These are phyloP conservation scores for Parachlorella kessleri DNA, from an alignment of 139 green algal genomes.

Conservation along the genomic window DNA sequence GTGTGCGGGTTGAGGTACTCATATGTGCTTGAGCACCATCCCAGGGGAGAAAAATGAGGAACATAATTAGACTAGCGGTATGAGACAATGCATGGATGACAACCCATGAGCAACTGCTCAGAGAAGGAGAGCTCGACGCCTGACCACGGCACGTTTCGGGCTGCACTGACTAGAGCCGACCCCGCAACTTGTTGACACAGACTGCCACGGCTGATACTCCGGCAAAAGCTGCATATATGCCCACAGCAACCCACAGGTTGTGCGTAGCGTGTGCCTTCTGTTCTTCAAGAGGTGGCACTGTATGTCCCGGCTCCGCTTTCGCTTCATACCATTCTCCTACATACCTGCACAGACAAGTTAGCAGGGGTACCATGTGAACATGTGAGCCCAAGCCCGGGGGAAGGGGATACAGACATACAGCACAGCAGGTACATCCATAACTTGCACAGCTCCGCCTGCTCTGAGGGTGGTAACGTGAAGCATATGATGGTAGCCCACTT, in stretches of 20 bases:
- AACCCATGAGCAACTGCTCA: no score
- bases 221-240: constrained; percentile 26
- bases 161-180: constrained; percentile 30
- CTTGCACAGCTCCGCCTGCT: not conserved
- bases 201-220: constrained; percentile 16
- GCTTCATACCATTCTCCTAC: constrained; percentile 48
- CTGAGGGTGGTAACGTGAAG: not conserved
- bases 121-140: no score
- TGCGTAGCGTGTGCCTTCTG: constrained; percentile 22
- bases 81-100: no score
- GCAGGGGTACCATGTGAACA: not conserved
- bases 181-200: constrained; percentile 28
- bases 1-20: no score
- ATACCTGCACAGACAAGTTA: constrained; percentile 12
- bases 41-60: no score
- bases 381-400: not conserved
- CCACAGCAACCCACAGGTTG: constrained; percentile 31
- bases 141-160: no score
- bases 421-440: not conserved
- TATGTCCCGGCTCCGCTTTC: constrained; percentile 18
- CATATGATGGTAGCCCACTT: not conserved
- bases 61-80: no score
- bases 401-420: not conserved
- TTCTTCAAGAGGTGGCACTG: constrained; percentile 22
- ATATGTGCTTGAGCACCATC: no score